A percentile compares a stretch with the other conserved stretches of the same genome.
Evolutionary conservation across 306 rosid genomes (phyloP).

Genomic region (Astragalus glycyphyllos): DNA sequence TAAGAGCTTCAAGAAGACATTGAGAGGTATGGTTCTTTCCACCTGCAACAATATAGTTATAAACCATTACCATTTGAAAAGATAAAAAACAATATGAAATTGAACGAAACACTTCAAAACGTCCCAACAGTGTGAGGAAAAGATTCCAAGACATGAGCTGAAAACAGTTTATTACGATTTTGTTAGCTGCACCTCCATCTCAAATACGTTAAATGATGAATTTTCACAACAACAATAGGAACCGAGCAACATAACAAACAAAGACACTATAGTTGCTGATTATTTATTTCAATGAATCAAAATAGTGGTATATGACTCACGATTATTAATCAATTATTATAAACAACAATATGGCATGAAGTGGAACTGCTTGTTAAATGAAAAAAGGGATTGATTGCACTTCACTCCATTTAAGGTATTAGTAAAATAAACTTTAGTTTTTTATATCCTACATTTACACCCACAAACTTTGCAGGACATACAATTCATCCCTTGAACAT

Average conservation of each 20-base stretch:
- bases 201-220: background rate
- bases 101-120: too few species aligned
- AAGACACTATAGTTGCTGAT: background rate
- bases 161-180: background rate
- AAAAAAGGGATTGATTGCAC: background rate
- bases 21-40: conserved; percentile 78
- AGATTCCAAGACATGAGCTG: conserved; percentile 9
- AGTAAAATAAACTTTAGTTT: background rate
- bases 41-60: conserved; percentile 56
- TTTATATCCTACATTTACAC: background rate
- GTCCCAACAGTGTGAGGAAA: background rate
- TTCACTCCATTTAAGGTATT: background rate
- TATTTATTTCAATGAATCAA: too few species aligned
- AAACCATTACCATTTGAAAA: background rate
- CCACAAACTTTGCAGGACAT: background rate
- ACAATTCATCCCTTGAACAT: background rate
- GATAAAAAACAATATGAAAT: background rate
- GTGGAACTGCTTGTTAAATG: background rate
- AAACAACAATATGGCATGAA: background rate
- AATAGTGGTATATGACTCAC: too few species aligned
- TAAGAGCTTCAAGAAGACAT: conserved; percentile 72
- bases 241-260: conserved; percentile 11
- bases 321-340: background rate
- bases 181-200: conserved; percentile 4
- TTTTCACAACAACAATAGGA: background rate